phyloP scores from a whole-genome alignment of 2,329 filamentous ascomycete species.

The Huntiella bhutanensis region DNA sequence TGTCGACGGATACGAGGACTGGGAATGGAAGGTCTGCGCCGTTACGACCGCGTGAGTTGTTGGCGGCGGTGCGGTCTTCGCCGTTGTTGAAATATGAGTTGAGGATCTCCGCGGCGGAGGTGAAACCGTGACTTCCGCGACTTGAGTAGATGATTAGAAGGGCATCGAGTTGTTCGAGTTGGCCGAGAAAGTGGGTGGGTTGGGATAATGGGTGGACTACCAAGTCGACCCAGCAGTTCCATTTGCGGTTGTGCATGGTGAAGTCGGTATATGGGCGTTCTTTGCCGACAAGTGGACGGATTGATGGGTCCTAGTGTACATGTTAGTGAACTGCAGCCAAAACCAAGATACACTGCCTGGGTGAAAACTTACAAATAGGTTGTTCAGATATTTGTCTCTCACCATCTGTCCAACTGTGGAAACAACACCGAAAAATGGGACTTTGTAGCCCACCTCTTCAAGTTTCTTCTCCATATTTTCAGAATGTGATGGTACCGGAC shows the following conservation, averaged over 20 bases:
- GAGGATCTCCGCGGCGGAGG: conserved; percentile 8
- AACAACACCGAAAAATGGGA: conserved; percentile 10
- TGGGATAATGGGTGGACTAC: conserved; percentile 10
- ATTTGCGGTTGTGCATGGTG: conserved; percentile 3
- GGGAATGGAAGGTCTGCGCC: conserved; percentile 6
- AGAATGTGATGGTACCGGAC: neutral
- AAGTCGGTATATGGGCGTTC: conserved; percentile 7
- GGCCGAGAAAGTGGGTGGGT: conserved; percentile 10
- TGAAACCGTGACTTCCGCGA: conserved; percentile 2
- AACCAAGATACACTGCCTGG: neutral
- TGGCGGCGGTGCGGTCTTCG: neutral
- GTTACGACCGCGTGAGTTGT: neutral
- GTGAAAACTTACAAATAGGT: conserved; percentile 9
- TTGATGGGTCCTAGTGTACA: neutral
- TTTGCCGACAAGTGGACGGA: conserved; percentile 1
- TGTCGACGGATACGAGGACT: conserved; percentile 5
- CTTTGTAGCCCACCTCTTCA: conserved; percentile 7
- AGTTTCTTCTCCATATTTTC: neutral
- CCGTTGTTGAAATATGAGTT: conserved; percentile 2
- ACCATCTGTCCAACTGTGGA: conserved; percentile 7
- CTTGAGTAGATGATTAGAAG: conserved; percentile 8
- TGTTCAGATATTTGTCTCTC: conserved; percentile 7
- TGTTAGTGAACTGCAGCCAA: no score
- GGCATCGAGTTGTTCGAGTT: conserved; percentile 9
- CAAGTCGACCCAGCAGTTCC: conserved; percentile 11